phyloP scores from a whole-genome alignment of 2,329 filamentous ascomycete genomes.

The Alternaria consortialis region DNA sequence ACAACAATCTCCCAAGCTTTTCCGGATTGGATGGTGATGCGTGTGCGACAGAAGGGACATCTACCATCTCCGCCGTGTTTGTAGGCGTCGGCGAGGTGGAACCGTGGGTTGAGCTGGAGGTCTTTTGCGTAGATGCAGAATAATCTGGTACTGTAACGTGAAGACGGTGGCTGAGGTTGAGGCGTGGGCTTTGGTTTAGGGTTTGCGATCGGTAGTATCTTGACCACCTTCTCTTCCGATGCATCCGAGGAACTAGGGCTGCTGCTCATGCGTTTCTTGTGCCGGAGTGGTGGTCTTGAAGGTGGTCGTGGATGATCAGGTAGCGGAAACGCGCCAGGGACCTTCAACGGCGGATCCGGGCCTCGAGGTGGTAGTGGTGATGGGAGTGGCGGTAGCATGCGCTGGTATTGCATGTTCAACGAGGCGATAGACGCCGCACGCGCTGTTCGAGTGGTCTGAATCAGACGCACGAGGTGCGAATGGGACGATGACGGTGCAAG shows the following conservation, averaged over 20 bases:
- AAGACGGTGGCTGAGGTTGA: background rate
- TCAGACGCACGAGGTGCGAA: conserved; percentile 39
- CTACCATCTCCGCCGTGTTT: conserved; percentile 29
- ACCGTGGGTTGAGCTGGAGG: conserved; percentile 32
- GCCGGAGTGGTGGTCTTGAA: conserved; percentile 12
- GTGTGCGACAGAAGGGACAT: conserved; percentile 41
- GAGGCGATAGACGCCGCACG: conserved; percentile 41
- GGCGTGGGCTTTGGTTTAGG: conserved; percentile 7
- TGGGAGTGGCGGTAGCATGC: conserved; percentile 23
- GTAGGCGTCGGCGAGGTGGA: conserved; percentile 39
- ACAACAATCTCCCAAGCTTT: conserved; percentile 45
- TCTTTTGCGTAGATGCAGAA: conserved; percentile 46
- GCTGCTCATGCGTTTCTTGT: conserved; percentile 14
- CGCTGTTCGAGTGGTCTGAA: conserved; percentile 38
- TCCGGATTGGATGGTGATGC: conserved; percentile 29
- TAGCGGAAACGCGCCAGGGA: conserved; percentile 31
- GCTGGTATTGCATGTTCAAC: conserved; percentile 39
- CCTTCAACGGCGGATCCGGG: conserved; percentile 15
- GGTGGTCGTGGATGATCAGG: conserved; percentile 15
- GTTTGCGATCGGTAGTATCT: background rate
- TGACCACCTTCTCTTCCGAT: conserved; percentile 14
- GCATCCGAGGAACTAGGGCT: conserved; percentile 16
- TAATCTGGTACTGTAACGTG: conserved; percentile 19
- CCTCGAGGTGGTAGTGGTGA: conserved; percentile 7
- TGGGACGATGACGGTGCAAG: conserved; percentile 33